Evolutionary conservation across 2,329 filamentous ascomycete species (phyloP).

Genomic region (Tricladium varicosporioides): DNA sequence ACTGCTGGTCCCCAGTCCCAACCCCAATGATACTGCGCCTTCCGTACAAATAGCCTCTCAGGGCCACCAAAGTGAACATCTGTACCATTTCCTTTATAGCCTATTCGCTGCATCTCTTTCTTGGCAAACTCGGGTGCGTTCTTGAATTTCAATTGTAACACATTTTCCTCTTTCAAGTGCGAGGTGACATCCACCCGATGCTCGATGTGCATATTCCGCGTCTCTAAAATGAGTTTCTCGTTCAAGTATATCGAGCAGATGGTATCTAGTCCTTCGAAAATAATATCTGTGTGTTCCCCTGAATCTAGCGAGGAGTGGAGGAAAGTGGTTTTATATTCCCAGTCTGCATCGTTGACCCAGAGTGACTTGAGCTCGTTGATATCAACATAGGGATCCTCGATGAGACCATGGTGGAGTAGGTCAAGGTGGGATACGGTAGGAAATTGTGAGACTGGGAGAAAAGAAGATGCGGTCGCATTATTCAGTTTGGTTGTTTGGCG

Average conservation of each 20-base stretch:
- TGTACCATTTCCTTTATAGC: constrained; percentile 40
- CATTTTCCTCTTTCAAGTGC: constrained; percentile 26
- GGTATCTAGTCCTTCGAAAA: constrained; percentile 56
- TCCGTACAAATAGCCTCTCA: constrained; percentile 51
- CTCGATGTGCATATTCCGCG: constrained; percentile 53
- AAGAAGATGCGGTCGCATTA: constrained; percentile 15
- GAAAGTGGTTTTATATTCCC: constrained; percentile 52
- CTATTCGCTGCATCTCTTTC: constrained; percentile 24
- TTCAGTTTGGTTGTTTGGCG: constrained; percentile 44
- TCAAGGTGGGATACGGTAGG: constrained; percentile 66
- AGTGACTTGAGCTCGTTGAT: constrained; percentile 58
- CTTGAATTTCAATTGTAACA: constrained; percentile 22
- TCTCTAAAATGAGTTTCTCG: constrained; percentile 44
- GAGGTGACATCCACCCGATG: constrained; percentile 48
- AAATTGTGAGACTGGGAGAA: constrained; percentile 39
- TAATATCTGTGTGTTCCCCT: constrained; percentile 39
- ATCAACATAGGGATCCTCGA: constrained; percentile 57
- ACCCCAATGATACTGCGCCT: constrained; percentile 66
- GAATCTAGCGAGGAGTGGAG: constrained; percentile 14
- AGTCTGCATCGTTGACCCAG: constrained; percentile 62
- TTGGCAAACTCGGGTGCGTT: constrained; percentile 25
- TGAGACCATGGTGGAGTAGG: constrained; percentile 55
- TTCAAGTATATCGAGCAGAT: constrained; percentile 51
- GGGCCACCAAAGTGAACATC: constrained; percentile 49
- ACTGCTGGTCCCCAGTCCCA: constrained; percentile 70